Percentiles rank a stretch among this genome's conserved stretches.
Conservation (phyloP, 1,139 yeast species). For the Debaryomyces udenii region DNA sequence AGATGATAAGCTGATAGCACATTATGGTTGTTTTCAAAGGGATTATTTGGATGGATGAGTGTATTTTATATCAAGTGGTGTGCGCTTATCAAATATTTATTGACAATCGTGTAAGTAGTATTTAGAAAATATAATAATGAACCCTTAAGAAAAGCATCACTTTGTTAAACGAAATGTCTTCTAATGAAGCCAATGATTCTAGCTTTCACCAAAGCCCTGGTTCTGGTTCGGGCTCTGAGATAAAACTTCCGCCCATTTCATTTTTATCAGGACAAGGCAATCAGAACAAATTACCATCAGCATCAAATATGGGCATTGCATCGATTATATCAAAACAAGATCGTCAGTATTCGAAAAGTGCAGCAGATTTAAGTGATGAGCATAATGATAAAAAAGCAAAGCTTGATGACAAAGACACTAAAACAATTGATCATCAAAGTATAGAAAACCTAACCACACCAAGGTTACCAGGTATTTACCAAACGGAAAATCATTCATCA, state of each 20-base stretch:
- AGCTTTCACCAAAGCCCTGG: constrained; percentile 1
- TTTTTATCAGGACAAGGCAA: constrained; percentile 25
- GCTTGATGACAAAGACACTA: constrained; percentile 13
- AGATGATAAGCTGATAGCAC: constrained; percentile 58
- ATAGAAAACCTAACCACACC: too few species aligned
- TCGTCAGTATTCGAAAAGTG: background rate
- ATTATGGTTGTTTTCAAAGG: constrained; percentile 60
- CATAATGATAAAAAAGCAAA: constrained; percentile 10
- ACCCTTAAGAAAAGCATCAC: too few species aligned
- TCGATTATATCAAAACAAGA: constrained; percentile 9
- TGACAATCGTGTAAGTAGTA: background rate
- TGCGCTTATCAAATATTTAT: too few species aligned
- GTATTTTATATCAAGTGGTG: too few species aligned
- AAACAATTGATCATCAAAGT: background rate
- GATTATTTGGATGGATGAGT: background rate
- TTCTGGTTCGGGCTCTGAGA: constrained; percentile 9
- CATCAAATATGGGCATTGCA: constrained; percentile 25
- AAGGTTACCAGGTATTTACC: too few species aligned
- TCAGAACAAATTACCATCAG: constrained; percentile 21
- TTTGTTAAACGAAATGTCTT: constrained; percentile 8
- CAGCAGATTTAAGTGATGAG: constrained; percentile 4
- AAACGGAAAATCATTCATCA: too few species aligned
- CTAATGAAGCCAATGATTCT: constrained; percentile 9
- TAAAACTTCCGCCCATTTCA: constrained; percentile 34
- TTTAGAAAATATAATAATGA: background rate